These are phyloP conservation scores for Oligophagozyma castellii DNA, from an alignment of 1,139 yeast species.

Conservation along the genomic window DNA sequence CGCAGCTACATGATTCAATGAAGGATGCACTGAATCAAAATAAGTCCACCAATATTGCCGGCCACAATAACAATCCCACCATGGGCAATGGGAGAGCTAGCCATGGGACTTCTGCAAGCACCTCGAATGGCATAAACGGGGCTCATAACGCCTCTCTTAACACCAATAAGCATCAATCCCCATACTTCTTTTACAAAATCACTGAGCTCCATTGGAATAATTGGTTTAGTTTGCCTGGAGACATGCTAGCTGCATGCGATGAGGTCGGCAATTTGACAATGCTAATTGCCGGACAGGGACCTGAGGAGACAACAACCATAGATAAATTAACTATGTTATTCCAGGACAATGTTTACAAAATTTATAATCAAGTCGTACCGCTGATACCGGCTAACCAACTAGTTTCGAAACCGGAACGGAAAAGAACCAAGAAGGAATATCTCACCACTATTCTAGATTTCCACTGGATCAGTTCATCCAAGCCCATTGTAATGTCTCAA, in stretches of 20 bases:
- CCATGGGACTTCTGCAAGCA: constrained; percentile 1
- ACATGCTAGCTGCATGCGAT: constrained; percentile 25
- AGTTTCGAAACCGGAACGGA: constrained; percentile 14
- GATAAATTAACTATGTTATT: constrained; percentile 23
- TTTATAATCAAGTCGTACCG: constrained; percentile 20
- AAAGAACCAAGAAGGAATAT: constrained; percentile 22
- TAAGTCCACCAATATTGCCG: constrained; percentile 1
- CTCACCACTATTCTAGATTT: constrained; percentile 21
- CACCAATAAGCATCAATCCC: constrained; percentile 6
- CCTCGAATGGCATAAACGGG: constrained; percentile 4
- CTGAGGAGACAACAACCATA: constrained; percentile 23
- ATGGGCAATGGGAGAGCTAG: constrained; percentile 2
- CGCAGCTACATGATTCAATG: constrained; percentile 19
- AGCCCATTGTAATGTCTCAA: constrained; percentile 20
- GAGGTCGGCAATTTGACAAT: constrained; percentile 25
- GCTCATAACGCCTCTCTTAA: constrained; percentile 4
- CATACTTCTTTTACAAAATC: constrained; percentile 18
- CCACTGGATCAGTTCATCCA: constrained; percentile 24
- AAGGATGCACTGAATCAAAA: constrained; percentile 1
- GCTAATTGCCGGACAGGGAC: constrained; percentile 23
- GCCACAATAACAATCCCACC: constrained; percentile 1
- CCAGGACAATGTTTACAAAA: constrained; percentile 24
- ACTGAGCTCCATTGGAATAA: constrained; percentile 24
- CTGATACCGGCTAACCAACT: constrained; percentile 7
- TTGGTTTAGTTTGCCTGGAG: constrained; percentile 24